Evolutionary conservation across 345 rosid genomes (phyloP).

Genomic region (Acer negundo): DNA sequence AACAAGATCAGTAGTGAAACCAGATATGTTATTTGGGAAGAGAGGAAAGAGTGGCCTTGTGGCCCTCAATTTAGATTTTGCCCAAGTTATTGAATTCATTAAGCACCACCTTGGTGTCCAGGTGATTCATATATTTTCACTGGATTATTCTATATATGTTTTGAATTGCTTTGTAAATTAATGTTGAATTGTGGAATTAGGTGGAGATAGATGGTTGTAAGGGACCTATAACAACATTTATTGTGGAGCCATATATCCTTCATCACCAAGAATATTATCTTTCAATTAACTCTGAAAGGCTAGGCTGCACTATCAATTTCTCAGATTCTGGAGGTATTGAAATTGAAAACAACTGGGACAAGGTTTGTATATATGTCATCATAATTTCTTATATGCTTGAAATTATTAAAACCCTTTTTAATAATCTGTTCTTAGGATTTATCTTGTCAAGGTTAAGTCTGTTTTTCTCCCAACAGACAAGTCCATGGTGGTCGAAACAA

Average conservation of each 20-base stretch:
- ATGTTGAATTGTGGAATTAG: constrained; percentile 24
- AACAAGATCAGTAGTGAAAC: constrained; percentile 79
- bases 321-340: constrained; percentile 95
- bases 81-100: constrained; percentile 88
- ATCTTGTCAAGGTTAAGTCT: constrained; percentile 65
- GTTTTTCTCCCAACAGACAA: constrained; percentile 71
- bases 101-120: constrained; percentile 75
- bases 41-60: constrained; percentile 93
- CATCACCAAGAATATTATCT: constrained; percentile 85
- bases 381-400: background rate
- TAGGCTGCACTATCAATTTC: constrained; percentile 77
- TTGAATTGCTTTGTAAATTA: background rate
- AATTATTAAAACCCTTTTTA: background rate
- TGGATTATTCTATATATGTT: background rate
- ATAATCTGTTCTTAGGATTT: constrained; percentile 13
- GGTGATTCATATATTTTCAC: constrained; percentile 38
- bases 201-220: constrained; percentile 92
- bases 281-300: constrained; percentile 80
- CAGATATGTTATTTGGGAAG: constrained; percentile 92
- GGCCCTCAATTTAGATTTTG: constrained; percentile 82
- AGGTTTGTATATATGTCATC: constrained; percentile 38
- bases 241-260: constrained; percentile 86
- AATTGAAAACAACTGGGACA: constrained; percentile 95
- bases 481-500: constrained; percentile 57
- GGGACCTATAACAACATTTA: constrained; percentile 88